Percentiles rank a stretch among this genome's conserved stretches.
phyloP scores from a whole-genome alignment of 2,329 filamentous ascomycete species.

The Hypoxylon sp. region DNA sequence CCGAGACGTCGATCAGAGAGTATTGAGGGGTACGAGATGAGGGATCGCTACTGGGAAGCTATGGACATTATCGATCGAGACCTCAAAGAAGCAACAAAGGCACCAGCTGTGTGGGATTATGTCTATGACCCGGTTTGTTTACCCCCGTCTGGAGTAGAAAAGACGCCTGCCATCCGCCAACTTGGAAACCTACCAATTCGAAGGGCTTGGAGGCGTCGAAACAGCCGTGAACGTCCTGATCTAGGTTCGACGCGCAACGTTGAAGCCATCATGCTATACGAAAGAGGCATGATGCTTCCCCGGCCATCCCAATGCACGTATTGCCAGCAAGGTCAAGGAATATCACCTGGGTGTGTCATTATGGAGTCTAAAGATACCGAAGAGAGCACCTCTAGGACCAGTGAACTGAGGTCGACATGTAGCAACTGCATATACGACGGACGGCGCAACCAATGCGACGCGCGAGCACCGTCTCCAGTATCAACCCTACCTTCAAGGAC shows the following conservation, averaged over 20 bases:
- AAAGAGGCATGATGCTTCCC: constrained; percentile 44
- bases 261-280: constrained; percentile 46
- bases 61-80: constrained; percentile 43
- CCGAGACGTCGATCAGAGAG: constrained; percentile 40
- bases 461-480: constrained; percentile 12
- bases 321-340: constrained; percentile 34
- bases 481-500: constrained; percentile 27
- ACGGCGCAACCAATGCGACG: constrained; percentile 30
- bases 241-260: constrained; percentile 27
- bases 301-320: constrained; percentile 34
- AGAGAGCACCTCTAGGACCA: neutral
- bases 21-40: constrained; percentile 44
- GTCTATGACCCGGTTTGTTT: constrained; percentile 45
- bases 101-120: constrained; percentile 45
- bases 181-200: constrained; percentile 39
- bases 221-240: constrained; percentile 38
- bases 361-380: constrained; percentile 17
- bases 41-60: constrained; percentile 45
- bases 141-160: constrained; percentile 36
- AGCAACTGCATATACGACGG: constrained; percentile 47
- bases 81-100: constrained; percentile 39
- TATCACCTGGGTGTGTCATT: constrained; percentile 44
- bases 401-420: constrained; percentile 25
- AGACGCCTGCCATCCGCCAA: constrained; percentile 36
- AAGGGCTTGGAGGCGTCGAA: constrained; percentile 45